phyloP scores from a whole-genome alignment of 495 filamentous ascomycete species.

The Neurospora tetrasperma region DNA sequence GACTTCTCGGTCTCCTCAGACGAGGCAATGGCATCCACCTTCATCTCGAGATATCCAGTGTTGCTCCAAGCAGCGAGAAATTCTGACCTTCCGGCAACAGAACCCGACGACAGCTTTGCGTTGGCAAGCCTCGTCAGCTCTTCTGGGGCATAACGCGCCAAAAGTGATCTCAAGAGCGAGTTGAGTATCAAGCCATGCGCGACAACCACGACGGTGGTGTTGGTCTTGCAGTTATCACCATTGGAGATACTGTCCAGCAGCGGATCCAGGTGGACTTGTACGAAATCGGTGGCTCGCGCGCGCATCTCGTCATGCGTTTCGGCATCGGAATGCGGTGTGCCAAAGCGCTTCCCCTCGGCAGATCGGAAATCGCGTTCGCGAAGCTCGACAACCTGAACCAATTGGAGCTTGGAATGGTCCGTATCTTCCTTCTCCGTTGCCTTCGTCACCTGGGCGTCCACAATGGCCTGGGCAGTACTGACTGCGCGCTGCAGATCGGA shows the following conservation, averaged over 20 bases:
- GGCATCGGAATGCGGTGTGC: conserved; percentile 17
- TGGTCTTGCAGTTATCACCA: conserved; percentile 1
- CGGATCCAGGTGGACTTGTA: conserved; percentile 49
- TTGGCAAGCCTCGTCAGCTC: conserved; percentile 10
- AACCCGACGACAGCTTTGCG: not conserved
- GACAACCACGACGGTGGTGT: conserved; percentile 48
- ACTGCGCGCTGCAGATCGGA: conserved; percentile 67
- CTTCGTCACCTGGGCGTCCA: conserved; percentile 34
- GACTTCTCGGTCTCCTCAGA: conserved; percentile 2
- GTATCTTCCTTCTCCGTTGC: not conserved
- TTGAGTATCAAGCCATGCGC: conserved; percentile 74
- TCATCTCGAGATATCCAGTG: conserved; percentile 29
- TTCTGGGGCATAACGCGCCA: conserved; percentile 23
- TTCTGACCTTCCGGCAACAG: conserved; percentile 5
- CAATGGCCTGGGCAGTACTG: conserved; percentile 58
- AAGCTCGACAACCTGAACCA: conserved; percentile 43
- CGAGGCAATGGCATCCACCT: too few species aligned
- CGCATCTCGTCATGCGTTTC: conserved; percentile 59
- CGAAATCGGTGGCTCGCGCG: conserved; percentile 48
- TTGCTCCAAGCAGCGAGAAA: conserved; percentile 31
- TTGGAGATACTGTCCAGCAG: conserved; percentile 29
- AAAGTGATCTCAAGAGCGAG: conserved; percentile 51
- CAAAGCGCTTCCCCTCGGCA: conserved; percentile 52
- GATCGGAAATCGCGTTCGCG: conserved; percentile 65
- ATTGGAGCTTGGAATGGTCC: conserved; percentile 9